Evolutionary conservation across 1,284 basidiomycete genomes (phyloP), one percentile per base, ranked within the genome.

Genomic region (Trichosporon sp.): DNA sequence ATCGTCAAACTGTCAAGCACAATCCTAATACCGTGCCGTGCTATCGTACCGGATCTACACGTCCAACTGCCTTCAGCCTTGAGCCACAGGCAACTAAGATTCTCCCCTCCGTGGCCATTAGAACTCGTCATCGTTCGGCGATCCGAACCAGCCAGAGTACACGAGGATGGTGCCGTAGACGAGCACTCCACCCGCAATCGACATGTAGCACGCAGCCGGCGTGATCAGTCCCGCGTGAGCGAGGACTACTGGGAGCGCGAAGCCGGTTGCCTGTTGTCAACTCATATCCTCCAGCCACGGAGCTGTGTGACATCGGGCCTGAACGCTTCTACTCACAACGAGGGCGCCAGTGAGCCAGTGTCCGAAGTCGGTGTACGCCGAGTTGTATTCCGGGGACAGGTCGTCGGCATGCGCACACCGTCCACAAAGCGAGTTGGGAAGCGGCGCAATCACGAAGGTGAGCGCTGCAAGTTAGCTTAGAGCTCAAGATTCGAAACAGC

Each of bases 141-240:
- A 75, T 6, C 83, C 83, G 75, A 97, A 96, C 70, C 90, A 90
- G 54, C 93, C 92, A 63, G 91, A 88, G 81, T 96, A 96, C 12
- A 92, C 90, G 74, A 94, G 76, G 76, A 96, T 97, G 10, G 97
- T 99, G 4, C 92, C 93, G 81, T 99, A 99, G 1, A 99, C 94
- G 73, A 98, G 87, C 46, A 91, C 92, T 83, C 97, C 97, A 31
- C 97, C 97, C 37, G 91, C 87, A 73, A 98, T 93, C 35, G 93
- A 94, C 96, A 99, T 98, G 78, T 88, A 90, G 83, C 92, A 94
- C 37, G 97, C 97, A 12, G 89, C 90, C 0, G 90, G 88, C 70
- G 89, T 87, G 78, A 99, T 98, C 73, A 99, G 87, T 72, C 91
- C 91, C 2, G 96, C 92, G 79, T 99, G 97, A 4, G 94, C 91